These are phyloP conservation scores for Morella rubra DNA, from an alignment of 306 rosid genomes.

Conservation along the genomic window DNA sequence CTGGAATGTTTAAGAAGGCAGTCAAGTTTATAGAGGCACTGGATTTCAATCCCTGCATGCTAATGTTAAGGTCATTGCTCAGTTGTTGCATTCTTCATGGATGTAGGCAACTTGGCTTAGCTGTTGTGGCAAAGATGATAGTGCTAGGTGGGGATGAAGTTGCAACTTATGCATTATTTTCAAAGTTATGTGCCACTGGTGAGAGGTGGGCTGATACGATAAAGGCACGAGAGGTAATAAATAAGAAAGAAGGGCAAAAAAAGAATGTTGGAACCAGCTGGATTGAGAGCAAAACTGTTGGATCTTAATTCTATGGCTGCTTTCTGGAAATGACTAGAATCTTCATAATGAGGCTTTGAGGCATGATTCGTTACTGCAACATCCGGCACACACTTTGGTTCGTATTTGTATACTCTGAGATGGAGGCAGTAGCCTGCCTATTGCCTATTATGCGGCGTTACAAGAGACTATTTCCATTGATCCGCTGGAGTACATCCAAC, in stretches of 20 bases:
- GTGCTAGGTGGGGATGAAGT: constrained; percentile 6
- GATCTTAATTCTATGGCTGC: not conserved
- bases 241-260: not conserved
- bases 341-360: not conserved
- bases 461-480: not conserved
- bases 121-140: constrained; percentile 5
- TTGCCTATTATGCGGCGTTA: not conserved
- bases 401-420: not conserved
- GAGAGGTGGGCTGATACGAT: not conserved
- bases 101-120: not conserved
- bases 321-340: not conserved
- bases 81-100: not conserved
- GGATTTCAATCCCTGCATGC: not conserved
- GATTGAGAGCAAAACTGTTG: not conserved
- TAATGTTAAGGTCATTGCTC: constrained; percentile 12
- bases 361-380: not conserved
- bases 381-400: not conserved
- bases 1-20: constrained; percentile 4
- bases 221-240: not conserved
- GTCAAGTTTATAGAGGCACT: not conserved
- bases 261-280: constrained; percentile 11
- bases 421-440: not conserved
- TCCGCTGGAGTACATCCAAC: not conserved
- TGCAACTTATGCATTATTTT: constrained; percentile 11
- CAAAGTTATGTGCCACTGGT: not conserved